Percentiles rank a stretch among this genome's conserved stretches.
These are phyloP conservation scores for Mycothermus thermophilus DNA, from an alignment of 495 filamentous ascomycete species.

Conservation along the genomic window DNA sequence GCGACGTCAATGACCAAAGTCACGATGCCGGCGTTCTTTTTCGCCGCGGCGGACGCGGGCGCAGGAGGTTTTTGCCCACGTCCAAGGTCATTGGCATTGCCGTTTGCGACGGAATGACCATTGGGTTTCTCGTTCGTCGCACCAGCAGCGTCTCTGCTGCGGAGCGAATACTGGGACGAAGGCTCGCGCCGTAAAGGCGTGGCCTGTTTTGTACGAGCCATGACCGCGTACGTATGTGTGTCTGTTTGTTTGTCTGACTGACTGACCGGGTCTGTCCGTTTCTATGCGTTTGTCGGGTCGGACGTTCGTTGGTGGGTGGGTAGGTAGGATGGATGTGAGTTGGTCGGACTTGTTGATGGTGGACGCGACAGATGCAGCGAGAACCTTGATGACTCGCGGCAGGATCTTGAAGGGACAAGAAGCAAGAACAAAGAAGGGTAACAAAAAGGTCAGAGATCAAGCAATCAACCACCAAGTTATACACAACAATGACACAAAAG, in stretches of 20 bases:
- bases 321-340: too few species aligned
- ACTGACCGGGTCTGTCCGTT: too few species aligned
- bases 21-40: constrained; percentile 40
- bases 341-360: too few species aligned
- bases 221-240: constrained; percentile 18
- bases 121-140: constrained; percentile 20
- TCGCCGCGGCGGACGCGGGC: constrained; percentile 12
- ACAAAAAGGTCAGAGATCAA: too few species aligned
- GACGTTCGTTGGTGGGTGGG: too few species aligned
- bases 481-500: neutral
- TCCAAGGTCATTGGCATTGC: constrained; percentile 8
- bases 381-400: constrained; percentile 2
- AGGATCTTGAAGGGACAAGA: neutral
- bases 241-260: too few species aligned
- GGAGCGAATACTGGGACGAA: constrained; percentile 45
- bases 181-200: constrained; percentile 50
- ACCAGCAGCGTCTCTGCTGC: constrained; percentile 14
- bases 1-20: constrained; percentile 77
- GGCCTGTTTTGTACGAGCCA: constrained; percentile 62
- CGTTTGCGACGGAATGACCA: constrained; percentile 10
- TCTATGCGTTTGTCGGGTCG: too few species aligned
- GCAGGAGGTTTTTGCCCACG: constrained; percentile 13
- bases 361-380: too few species aligned
- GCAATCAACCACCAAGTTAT: neutral
- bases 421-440: neutral